Conservation (phyloP, 805 yeast species). For the Candida krabiensis region DNA sequence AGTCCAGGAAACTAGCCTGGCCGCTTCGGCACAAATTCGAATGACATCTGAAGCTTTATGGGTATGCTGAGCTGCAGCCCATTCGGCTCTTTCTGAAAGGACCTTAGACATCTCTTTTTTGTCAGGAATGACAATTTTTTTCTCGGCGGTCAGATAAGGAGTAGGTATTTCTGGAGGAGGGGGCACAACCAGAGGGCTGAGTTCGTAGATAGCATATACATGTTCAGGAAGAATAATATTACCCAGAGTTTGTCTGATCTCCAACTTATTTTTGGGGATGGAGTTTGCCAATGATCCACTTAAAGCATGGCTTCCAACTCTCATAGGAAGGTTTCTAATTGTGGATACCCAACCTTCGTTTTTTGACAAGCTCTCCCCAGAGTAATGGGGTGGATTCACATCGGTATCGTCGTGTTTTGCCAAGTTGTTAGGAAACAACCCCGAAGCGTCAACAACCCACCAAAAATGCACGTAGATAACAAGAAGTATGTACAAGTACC, state of each 20-base stretch:
- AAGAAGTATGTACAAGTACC: slow-evolving; percentile 1
- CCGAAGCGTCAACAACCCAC: slow-evolving; percentile 18
- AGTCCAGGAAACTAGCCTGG: slow-evolving; percentile 34
- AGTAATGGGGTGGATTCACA: slow-evolving; percentile 3
- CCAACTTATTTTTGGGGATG: slow-evolving; percentile 21
- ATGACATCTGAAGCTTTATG: slow-evolving; percentile 44
- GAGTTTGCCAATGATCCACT: slow-evolving; percentile 20
- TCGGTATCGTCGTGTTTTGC: slow-evolving; percentile 1
- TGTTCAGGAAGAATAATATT: slow-evolving; percentile 30
- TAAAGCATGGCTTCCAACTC: slow-evolving; percentile 16
- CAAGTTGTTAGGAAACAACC: slow-evolving; percentile 9
- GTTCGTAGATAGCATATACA: slow-evolving; percentile 34
- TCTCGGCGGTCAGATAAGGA: slow-evolving; percentile 43
- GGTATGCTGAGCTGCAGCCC: slow-evolving; percentile 37
- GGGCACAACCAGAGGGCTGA: slow-evolving; percentile 28
- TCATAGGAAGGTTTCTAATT: slow-evolving; percentile 15
- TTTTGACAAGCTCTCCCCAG: neutral
- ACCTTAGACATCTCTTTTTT: slow-evolving; percentile 35
- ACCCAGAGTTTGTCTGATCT: slow-evolving; percentile 16
- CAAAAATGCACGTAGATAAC: slow-evolving; percentile 13
- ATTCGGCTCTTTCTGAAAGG: slow-evolving; percentile 37
- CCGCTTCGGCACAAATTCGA: slow-evolving; percentile 36
- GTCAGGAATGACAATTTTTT: slow-evolving; percentile 38
- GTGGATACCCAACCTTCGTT: slow-evolving; percentile 2
- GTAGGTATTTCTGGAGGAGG: slow-evolving; percentile 45